Base-by-base conservation (phyloP, 768 basidiomycete genomes). In the Pisolithus tinctorius region DNA sequence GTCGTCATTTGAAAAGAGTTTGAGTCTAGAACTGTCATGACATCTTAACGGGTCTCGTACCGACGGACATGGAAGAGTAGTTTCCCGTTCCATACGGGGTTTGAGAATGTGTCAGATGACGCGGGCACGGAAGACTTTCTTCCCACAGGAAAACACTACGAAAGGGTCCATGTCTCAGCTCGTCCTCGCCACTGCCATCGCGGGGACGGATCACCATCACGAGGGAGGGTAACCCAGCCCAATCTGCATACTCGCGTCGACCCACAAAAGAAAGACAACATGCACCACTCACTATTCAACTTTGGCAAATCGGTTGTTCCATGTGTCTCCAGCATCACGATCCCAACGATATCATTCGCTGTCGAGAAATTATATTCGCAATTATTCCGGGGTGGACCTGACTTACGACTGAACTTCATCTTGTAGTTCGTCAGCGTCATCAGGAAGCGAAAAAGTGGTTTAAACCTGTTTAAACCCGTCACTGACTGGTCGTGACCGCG, bases 161-260 rank as follows among this genome's bases (percentile, higher is more conserved):
- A 97, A 98, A 0, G 94, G 93, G 60, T 97, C 93, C 93, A 97
- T 96, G 64, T 98, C 94, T 79, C 85, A 93, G 0, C 88, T 88
- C 0, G 82, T 88, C 0, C 87, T 81, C 2, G 85, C 91, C 82
- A 91, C 88, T 89, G 50, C 36, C n/a, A 13, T 34, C 34, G 13
- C 34, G 34, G 5, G 34, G 11, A 34, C 34, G 4, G 20, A 34
- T 14, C 34, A 14, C 34, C 11, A 34, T 13, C 30, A 31, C 9
- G 20, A 20, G 20, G 20, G 20, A 20, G 2, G 20, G 20, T 20
- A 20, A 20, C 20, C 20, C 20, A 10, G 11, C 30, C 30, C 30
- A 31, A 34, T 34, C 34, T 20, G 30, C 46, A 45, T 20, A 20
- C 20, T 27, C 16, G 55, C 30, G 43, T 36, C 42, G 45, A 14